phyloP scores from a whole-genome alignment of 768 basidiomycete species.

The Xerocomus potaroensis region DNA sequence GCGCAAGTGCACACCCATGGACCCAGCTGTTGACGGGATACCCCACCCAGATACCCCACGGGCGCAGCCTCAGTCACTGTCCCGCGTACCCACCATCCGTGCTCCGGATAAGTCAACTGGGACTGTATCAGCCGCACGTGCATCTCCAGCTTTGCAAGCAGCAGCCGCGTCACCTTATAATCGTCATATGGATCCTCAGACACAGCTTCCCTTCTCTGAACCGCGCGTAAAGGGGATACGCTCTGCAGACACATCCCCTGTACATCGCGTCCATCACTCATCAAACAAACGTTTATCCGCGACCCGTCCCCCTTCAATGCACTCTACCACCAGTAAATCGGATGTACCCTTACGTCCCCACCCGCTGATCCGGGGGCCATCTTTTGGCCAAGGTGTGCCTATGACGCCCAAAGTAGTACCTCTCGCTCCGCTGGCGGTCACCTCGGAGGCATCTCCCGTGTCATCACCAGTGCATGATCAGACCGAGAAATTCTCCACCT shows the following conservation, averaged over 20 bases:
- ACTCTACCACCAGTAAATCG: slow-evolving; percentile 44
- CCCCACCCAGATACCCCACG: slow-evolving; percentile 30
- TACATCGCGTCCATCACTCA: slow-evolving; percentile 33
- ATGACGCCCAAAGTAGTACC: slow-evolving; percentile 41
- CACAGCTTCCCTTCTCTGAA: slow-evolving; percentile 20
- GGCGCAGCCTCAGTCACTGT: slow-evolving; percentile 29
- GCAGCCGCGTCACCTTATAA: slow-evolving; percentile 11
- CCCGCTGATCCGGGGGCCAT: slow-evolving; percentile 73
- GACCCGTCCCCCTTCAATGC: slow-evolving; percentile 60
- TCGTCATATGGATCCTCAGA: slow-evolving; percentile 10
- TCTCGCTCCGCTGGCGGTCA: slow-evolving; percentile 59
- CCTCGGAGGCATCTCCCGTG: slow-evolving; percentile 44
- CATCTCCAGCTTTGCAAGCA: slow-evolving; percentile 8
- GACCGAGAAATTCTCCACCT: slow-evolving; percentile 24
- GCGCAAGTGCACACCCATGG: slow-evolving; percentile 12
- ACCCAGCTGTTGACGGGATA: slow-evolving; percentile 15
- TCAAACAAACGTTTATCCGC: slow-evolving; percentile 38
- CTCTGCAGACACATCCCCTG: slow-evolving; percentile 39
- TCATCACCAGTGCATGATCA: slow-evolving; percentile 34
- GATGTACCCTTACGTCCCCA: slow-evolving; percentile 56
- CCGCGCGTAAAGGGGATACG: slow-evolving; percentile 27
- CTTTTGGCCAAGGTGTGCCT: slow-evolving; percentile 44
- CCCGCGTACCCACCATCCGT: slow-evolving; percentile 32
- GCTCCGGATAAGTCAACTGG: slow-evolving; percentile 23
- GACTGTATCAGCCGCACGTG: slow-evolving; percentile 19